Evolutionary conservation across 192 early-diverging fungal species (phyloP).

Genomic region (Backusella tarrabulga): DNA sequence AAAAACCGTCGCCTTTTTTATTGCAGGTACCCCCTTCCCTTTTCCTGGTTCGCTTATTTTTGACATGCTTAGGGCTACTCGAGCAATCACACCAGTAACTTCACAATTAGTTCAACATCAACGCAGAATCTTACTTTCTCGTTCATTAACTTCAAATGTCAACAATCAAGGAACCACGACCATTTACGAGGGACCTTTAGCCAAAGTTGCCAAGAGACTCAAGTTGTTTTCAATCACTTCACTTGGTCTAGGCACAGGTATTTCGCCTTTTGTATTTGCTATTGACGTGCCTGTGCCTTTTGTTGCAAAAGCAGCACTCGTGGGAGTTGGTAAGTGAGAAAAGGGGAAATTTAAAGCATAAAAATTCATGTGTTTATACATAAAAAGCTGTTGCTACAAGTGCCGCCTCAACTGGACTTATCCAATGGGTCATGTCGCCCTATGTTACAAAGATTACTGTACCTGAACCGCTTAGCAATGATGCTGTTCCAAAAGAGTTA

Average conservation of each 20-base stretch:
- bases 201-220: constrained; percentile 48
- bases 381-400: constrained; percentile 49
- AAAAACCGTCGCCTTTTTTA: neutral
- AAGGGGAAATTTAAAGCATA: neutral
- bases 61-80: neutral
- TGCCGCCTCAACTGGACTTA: constrained; percentile 52
- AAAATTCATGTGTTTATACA: neutral
- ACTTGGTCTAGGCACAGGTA: constrained; percentile 44
- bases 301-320: constrained; percentile 45
- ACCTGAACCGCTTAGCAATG: neutral
- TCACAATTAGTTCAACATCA: neutral
- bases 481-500: constrained; percentile 12
- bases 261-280: constrained; percentile 53
- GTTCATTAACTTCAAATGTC: neutral
- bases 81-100: neutral
- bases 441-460: constrained; percentile 53
- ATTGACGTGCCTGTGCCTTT: constrained; percentile 50
- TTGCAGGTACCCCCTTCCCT: neutral
- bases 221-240: constrained; percentile 58
- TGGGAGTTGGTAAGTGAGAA: constrained; percentile 41
- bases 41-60: neutral
- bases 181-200: constrained; percentile 53
- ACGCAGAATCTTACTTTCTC: neutral
- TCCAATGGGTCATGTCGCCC: constrained; percentile 57
- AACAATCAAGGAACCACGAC: neutral